phyloP scores from a whole-genome alignment of 164 flowering plant genomes.

The Liriodendron chinense region DNA sequence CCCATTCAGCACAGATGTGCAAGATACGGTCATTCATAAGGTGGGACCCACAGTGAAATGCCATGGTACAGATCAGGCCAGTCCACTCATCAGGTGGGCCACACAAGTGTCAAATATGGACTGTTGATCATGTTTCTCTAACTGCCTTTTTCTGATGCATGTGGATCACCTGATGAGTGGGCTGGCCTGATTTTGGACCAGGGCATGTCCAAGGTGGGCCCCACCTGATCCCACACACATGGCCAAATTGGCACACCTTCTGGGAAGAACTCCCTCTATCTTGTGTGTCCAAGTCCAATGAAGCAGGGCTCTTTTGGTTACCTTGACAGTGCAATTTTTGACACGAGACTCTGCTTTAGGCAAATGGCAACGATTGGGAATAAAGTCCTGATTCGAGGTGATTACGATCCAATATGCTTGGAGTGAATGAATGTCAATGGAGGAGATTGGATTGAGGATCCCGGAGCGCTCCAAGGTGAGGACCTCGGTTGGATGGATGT shows the following conservation, averaged over 20 bases:
- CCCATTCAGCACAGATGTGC: background rate
- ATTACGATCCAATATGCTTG: constrained; percentile 27
- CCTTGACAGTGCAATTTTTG: background rate
- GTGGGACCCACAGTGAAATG: background rate
- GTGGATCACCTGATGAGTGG: no score
- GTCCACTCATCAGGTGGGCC: no score
- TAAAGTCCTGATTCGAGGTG: constrained; percentile 6
- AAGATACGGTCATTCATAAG: no score
- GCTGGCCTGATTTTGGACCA: background rate
- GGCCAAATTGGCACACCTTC: background rate
- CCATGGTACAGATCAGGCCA: background rate
- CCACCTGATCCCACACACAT: background rate
- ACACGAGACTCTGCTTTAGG: constrained; percentile 9
- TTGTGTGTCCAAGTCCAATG: background rate
- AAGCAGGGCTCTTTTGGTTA: background rate
- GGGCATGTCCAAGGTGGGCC: background rate
- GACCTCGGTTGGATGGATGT: constrained; percentile 23
- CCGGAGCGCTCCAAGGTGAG: constrained; percentile 15
- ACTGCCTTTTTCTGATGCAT: no score
- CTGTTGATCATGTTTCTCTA: no score
- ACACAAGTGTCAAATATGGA: background rate
- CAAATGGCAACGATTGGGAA: constrained; percentile 10
- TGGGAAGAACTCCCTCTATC: background rate
- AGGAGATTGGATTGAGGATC: constrained; percentile 30
- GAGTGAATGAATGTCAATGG: constrained; percentile 20